Percentiles rank a stretch among this genome's conserved stretches.
Evolutionary conservation across 495 filamentous ascomycete species (phyloP).

Genomic region (Penicillium arizonense): DNA sequence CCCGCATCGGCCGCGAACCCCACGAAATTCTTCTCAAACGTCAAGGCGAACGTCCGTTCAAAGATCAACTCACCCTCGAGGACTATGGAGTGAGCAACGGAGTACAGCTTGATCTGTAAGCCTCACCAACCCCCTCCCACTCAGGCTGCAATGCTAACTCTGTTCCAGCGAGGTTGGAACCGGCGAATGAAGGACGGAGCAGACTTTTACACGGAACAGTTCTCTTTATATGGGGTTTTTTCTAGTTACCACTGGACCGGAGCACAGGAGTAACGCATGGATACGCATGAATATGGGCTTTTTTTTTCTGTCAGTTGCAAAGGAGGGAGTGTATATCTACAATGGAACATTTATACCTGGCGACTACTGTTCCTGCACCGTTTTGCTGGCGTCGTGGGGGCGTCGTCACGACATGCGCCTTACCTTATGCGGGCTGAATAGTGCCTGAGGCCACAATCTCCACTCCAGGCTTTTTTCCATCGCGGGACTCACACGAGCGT

Average conservation of each 20-base stretch:
- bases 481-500: constrained; percentile 36
- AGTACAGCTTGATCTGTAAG: constrained; percentile 79
- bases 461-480: constrained; percentile 37
- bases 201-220: constrained; percentile 7
- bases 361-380: constrained; percentile 5
- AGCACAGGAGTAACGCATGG: constrained; percentile 47
- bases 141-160: constrained; percentile 20
- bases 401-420: constrained; percentile 23
- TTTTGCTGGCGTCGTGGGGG: constrained; percentile 14
- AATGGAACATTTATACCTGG: constrained; percentile 8
- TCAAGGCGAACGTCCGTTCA: constrained; percentile 88
- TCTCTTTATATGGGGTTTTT: constrained; percentile 7
- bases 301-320: constrained; percentile 38
- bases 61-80: constrained; percentile 78
- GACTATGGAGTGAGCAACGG: constrained; percentile 91
- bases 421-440: constrained; percentile 28
- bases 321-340: constrained; percentile 9
- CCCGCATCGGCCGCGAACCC: constrained; percentile 78
- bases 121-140: constrained; percentile 9
- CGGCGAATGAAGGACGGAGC: constrained; percentile 56
- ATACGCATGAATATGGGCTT: constrained; percentile 47
- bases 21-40: constrained; percentile 90
- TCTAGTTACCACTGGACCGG: constrained; percentile 34
- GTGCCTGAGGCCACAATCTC: constrained; percentile 21
- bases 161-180: constrained; percentile 65